Conservation (phyloP, 1,139 yeast species). For the Meyerozyma carpophila region DNA sequence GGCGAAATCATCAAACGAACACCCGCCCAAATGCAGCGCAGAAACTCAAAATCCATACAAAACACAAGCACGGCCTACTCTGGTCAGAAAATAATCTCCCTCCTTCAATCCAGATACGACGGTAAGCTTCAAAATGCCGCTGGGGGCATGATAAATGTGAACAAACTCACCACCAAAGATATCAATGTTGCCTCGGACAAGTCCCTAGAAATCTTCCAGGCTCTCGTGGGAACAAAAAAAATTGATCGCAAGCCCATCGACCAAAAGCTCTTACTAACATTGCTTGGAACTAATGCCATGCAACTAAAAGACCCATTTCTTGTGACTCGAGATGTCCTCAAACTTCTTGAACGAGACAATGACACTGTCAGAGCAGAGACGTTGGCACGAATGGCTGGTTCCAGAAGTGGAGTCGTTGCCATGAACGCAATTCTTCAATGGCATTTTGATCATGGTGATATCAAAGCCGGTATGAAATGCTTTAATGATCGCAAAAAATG, state of each 20-base stretch:
- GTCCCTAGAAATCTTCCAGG: slow-evolving; percentile 25
- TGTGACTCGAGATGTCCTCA: slow-evolving; percentile 48
- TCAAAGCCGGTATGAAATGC: slow-evolving; percentile 41
- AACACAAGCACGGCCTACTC: slow-evolving; percentile 8
- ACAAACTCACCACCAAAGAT: slow-evolving; percentile 16
- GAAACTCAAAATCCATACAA: slow-evolving; percentile 4
- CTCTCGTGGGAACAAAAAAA: slow-evolving; percentile 21
- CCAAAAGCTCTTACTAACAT: slow-evolving; percentile 39
- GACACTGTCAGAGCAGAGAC: slow-evolving; percentile 46
- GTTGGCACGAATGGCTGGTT: slow-evolving; percentile 43
- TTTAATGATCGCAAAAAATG: slow-evolving; percentile 55
- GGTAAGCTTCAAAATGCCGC: slow-evolving; percentile 13
- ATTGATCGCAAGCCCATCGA: slow-evolving; percentile 28
- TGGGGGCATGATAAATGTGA: slow-evolving; percentile 16
- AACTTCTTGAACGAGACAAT: slow-evolving; percentile 45
- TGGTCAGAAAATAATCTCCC: slow-evolving; percentile 19
- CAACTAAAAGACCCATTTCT: slow-evolving; percentile 53
- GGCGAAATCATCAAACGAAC: slow-evolving; percentile 20
- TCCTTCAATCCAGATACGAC: slow-evolving; percentile 19
- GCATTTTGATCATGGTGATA: slow-evolving; percentile 35
- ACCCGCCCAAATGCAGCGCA: slow-evolving; percentile 11
- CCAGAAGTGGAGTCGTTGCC: slow-evolving; percentile 47
- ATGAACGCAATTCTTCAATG: slow-evolving; percentile 55
- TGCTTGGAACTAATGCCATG: slow-evolving; percentile 53
- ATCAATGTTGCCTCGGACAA: slow-evolving; percentile 16